phyloP scores from a whole-genome alignment of 2,329 filamentous ascomycete species.

The Microsporum canis region DNA sequence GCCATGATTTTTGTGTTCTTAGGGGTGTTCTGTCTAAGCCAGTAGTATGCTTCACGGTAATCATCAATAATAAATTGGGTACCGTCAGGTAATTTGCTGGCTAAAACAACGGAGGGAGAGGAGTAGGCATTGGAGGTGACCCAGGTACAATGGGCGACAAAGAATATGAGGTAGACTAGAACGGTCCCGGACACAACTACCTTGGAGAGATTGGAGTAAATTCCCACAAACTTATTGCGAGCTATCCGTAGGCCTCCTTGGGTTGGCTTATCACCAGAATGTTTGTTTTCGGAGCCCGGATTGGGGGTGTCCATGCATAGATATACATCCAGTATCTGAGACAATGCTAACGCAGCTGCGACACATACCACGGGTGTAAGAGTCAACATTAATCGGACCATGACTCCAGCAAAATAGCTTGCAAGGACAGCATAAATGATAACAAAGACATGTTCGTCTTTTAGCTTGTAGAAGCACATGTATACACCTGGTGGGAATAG shows the following conservation, averaged over 20 bases:
- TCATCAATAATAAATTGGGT: conserved; percentile 98
- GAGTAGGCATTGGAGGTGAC: conserved; percentile 98
- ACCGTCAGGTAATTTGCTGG: conserved; percentile 82
- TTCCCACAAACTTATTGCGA: conserved; percentile 63
- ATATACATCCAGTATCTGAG: conserved; percentile 80
- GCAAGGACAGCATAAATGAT: conserved; percentile 94
- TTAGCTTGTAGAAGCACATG: conserved; percentile 88
- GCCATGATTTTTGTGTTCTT: conserved; percentile 98
- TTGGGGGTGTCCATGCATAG: conserved; percentile 55
- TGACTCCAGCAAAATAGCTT: conserved; percentile 97
- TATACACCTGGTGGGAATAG: conserved; percentile 97
- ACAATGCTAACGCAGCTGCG: conserved; percentile 77
- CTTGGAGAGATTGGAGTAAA: conserved; percentile 75
- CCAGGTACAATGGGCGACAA: conserved; percentile 97
- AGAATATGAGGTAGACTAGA: conserved; percentile 73
- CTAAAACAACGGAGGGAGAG: conserved; percentile 90
- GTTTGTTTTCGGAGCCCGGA: conserved; percentile 37
- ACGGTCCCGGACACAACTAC: conserved; percentile 60
- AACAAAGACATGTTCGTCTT: conserved; percentile 94
- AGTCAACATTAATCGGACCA: conserved; percentile 98
- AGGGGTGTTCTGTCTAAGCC: conserved; percentile 93
- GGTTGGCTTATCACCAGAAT: conserved; percentile 26
- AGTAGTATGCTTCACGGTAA: conserved; percentile 98
- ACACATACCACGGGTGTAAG: conserved; percentile 94
- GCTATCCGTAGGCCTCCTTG: conserved; percentile 52